phyloP scores from a whole-genome alignment of 2,329 filamentous ascomycete species.

The Macroventuria anomochaeta region DNA sequence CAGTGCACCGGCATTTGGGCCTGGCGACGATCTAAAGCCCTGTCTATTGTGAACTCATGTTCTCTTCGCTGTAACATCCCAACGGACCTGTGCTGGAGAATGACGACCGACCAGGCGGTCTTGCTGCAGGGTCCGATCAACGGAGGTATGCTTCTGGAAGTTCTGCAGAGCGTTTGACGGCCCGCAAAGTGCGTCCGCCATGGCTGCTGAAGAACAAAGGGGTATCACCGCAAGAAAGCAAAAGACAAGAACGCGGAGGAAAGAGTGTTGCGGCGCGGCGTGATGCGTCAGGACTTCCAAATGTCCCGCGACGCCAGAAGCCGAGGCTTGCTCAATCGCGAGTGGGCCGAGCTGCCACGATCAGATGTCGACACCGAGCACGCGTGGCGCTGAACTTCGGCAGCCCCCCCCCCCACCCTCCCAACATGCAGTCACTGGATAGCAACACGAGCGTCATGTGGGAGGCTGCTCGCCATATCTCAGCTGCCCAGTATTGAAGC shows the following conservation, averaged over 20 bases:
- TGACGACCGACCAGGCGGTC: slow-evolving; percentile 67
- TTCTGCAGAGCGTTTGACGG: slow-evolving; percentile 77
- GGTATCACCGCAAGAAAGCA: slow-evolving; percentile 30
- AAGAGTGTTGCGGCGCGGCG: neutral
- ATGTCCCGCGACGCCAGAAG: slow-evolving; percentile 18
- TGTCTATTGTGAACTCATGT: slow-evolving; percentile 44
- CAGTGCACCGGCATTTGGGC: slow-evolving; percentile 60
- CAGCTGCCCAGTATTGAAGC: neutral
- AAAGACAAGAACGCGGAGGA: slow-evolving; percentile 6
- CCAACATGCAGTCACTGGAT: neutral
- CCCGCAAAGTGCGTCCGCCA: slow-evolving; percentile 74
- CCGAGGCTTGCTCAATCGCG: slow-evolving; percentile 27
- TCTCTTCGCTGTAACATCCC: neutral
- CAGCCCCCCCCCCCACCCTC: too few species aligned
- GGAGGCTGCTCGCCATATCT: neutral
- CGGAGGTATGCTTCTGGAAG: slow-evolving; percentile 72
- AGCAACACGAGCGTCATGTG: neutral
- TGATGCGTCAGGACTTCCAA: neutral
- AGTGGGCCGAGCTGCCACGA: slow-evolving; percentile 19
- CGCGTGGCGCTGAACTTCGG: neutral
- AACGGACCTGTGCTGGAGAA: slow-evolving; percentile 61
- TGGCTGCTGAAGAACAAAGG: slow-evolving; percentile 45
- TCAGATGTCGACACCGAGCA: slow-evolving; percentile 11
- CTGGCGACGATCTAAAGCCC: slow-evolving; percentile 66
- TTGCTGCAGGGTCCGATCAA: slow-evolving; percentile 74